Evolutionary conservation across 2,329 filamentous ascomycete species (phyloP).

Genomic region (Colletotrichum shisoi): DNA sequence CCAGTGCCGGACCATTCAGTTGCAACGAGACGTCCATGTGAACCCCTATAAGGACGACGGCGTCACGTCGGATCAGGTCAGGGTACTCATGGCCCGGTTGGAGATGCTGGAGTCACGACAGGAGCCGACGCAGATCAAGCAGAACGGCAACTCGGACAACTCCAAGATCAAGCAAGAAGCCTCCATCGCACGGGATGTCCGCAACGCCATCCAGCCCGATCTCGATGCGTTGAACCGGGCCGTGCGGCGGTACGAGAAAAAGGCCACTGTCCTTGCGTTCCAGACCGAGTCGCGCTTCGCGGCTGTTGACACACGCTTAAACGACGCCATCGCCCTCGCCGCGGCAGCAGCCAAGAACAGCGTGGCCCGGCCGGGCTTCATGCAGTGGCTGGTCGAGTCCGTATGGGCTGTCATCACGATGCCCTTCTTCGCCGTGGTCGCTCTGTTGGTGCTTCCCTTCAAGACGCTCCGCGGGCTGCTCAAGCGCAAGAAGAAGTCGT

Average conservation of each 20-base stretch:
- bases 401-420: constrained; percentile 49
- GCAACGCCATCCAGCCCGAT: constrained; percentile 76
- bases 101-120: constrained; percentile 72
- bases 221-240: constrained; percentile 88
- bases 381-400: constrained; percentile 52
- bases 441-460: constrained; percentile 55
- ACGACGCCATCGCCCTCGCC: constrained; percentile 82
- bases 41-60: constrained; percentile 56
- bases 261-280: constrained; percentile 75
- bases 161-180: constrained; percentile 53
- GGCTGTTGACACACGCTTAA: constrained; percentile 73
- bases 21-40: constrained; percentile 75
- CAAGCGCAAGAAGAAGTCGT: constrained; percentile 46
- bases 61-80: constrained; percentile 51
- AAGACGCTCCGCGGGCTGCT: constrained; percentile 50
- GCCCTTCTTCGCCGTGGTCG: constrained; percentile 53
- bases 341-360: constrained; percentile 72
- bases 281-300: constrained; percentile 79
- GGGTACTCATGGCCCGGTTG: constrained; percentile 70
- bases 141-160: constrained; percentile 47
- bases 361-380: constrained; percentile 49
- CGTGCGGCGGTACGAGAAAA: constrained; percentile 90
- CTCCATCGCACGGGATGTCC: constrained; percentile 64
- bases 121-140: constrained; percentile 44
- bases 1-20: constrained; percentile 77